These are phyloP conservation scores for Cardamine resedifolia DNA, from an alignment of 345 rosid species.

Conservation along the genomic window DNA sequence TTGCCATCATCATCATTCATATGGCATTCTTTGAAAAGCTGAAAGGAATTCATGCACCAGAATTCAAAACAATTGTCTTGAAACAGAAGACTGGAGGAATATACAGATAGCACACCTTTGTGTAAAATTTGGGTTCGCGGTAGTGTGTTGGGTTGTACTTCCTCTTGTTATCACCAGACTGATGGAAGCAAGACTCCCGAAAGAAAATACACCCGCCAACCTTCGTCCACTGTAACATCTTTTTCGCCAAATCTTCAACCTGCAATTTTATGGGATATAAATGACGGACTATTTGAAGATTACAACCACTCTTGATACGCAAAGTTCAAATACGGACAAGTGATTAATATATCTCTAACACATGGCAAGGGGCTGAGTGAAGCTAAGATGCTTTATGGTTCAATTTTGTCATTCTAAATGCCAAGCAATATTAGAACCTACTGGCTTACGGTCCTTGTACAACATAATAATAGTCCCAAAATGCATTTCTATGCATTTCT, in stretches of 20 bases:
- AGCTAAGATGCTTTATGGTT: not conserved
- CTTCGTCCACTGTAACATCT: constrained; percentile 86
- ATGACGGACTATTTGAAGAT: not conserved
- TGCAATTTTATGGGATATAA: constrained; percentile 32
- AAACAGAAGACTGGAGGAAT: constrained; percentile 5
- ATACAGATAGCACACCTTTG: constrained; percentile 56
- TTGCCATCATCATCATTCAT: constrained; percentile 55
- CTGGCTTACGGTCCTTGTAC: not conserved
- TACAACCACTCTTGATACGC: not conserved
- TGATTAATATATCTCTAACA: not conserved
- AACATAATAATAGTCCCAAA: not conserved
- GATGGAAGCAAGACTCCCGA: constrained; percentile 96
- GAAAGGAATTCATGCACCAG: constrained; percentile 27
- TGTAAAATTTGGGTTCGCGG: constrained; percentile 93
- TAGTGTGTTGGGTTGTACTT: constrained; percentile 91
- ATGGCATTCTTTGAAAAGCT: constrained; percentile 84
- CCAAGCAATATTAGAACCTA: not conserved
- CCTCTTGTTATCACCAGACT: constrained; percentile 84
- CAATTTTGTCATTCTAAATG: not conserved
- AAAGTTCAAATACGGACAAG: not conserved
- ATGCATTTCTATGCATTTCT: not conserved
- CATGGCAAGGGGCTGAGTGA: not conserved
- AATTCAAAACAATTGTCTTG: not conserved
- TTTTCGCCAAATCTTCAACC: constrained; percentile 75
- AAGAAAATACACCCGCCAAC: constrained; percentile 88